Conservation (phyloP, 768 basidiomycete species). For the Phanerodontia chrysosporium region DNA sequence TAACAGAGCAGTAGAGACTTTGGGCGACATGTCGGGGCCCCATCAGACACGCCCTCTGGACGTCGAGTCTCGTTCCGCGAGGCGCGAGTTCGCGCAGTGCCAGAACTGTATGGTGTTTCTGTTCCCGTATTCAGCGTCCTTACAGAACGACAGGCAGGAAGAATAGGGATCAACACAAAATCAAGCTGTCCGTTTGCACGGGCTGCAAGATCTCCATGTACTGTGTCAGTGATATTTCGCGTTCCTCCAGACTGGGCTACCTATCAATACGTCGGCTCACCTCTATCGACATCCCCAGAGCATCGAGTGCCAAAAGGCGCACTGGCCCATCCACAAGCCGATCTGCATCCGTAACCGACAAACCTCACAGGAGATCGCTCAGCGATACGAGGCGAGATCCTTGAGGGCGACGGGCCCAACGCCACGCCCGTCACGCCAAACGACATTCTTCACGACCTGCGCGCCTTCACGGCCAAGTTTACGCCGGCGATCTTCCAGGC, state of each 20-base stretch:
- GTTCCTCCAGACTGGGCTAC: background rate
- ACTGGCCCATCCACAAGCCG: slow-evolving; percentile 14
- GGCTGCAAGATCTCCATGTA: slow-evolving; percentile 14
- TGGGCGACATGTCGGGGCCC: too few relatives aligned
- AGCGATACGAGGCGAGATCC: slow-evolving; percentile 4
- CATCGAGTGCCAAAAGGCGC: slow-evolving; percentile 8
- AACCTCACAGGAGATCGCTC: background rate
- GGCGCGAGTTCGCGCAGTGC: slow-evolving; percentile 15
- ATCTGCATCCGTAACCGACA: slow-evolving; percentile 3
- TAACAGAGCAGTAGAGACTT: too few relatives aligned
- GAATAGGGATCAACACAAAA: slow-evolving; percentile 7
- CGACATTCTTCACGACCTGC: slow-evolving; percentile 8
- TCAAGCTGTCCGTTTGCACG: slow-evolving; percentile 12
- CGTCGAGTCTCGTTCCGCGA: slow-evolving; percentile 11
- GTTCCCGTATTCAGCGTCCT: background rate
- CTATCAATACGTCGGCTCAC: background rate
- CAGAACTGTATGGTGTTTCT: slow-evolving; percentile 11
- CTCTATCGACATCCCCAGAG: slow-evolving; percentile 1
- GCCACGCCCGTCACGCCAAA: background rate
- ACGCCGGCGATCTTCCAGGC: slow-evolving; percentile 15
- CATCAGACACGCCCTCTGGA: slow-evolving; percentile 2
- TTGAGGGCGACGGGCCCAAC: background rate
- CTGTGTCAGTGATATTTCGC: slow-evolving; percentile 7
- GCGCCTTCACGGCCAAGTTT: slow-evolving; percentile 14
- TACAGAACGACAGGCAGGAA: slow-evolving; percentile 7